Evolutionary conservation across 768 basidiomycete species (phyloP).

Genomic region (Boletus rex-veris): DNA sequence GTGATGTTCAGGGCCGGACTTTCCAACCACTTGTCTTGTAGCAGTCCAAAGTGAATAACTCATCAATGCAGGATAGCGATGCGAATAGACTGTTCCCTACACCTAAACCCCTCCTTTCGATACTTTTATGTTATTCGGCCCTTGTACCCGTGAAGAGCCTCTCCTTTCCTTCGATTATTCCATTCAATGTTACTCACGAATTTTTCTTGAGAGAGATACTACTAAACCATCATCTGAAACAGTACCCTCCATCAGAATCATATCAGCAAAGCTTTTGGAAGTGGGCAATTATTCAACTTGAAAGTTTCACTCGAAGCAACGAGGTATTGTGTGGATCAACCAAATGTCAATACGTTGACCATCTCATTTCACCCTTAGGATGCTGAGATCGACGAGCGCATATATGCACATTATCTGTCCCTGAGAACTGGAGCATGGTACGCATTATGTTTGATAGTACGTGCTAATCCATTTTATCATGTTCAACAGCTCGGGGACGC

Average conservation of each 20-base stretch:
- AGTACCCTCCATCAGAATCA: conserved; percentile 59
- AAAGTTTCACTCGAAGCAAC: conserved; percentile 35
- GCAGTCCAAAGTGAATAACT: too few relatives aligned
- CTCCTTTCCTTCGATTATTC: conserved; percentile 37
- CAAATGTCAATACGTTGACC: not conserved
- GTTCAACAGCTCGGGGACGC: conserved; percentile 22
- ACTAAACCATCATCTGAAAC: conserved; percentile 46
- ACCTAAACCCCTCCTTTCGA: conserved; percentile 30
- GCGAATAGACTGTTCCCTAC: not conserved
- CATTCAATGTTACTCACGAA: conserved; percentile 43
- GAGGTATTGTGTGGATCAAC: conserved; percentile 41
- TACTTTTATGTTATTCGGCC: conserved; percentile 53
- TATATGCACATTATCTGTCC: conserved; percentile 61
- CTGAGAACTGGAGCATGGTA: conserved; percentile 37
- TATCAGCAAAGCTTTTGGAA: conserved; percentile 75
- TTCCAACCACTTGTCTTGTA: not conserved
- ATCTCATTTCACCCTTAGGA: conserved; percentile 35
- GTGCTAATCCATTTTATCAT: not conserved
- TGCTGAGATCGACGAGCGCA: conserved; percentile 58
- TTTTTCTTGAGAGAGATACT: conserved; percentile 56
- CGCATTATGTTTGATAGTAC: not conserved
- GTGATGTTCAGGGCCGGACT: conserved; percentile 24
- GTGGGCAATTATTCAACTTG: conserved; percentile 56
- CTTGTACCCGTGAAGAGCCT: conserved; percentile 45
- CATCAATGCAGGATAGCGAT: not conserved